Conservation (phyloP, 345 rosid species). For the Eucalyptus polybractea region DNA sequence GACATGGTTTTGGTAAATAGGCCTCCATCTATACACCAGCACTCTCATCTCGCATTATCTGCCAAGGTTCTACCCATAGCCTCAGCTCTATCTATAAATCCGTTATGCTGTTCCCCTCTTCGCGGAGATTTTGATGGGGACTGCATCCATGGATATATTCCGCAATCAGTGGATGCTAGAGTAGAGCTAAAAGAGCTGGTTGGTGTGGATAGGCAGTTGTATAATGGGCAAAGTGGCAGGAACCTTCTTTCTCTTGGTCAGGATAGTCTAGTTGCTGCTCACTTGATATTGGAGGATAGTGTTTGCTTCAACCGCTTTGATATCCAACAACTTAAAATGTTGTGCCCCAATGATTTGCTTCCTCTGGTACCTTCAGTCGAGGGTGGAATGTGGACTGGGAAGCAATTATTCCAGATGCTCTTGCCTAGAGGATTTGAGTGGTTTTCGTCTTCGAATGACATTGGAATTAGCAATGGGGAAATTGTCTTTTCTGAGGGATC, state of each 20-base stretch:
- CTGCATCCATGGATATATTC: slow-evolving; percentile 90
- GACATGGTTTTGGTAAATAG: slow-evolving; percentile 71
- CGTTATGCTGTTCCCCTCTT: slow-evolving; percentile 76
- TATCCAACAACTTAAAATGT: slow-evolving; percentile 85
- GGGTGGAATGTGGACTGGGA: slow-evolving; percentile 63
- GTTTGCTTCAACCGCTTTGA: slow-evolving; percentile 25
- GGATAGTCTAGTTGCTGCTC: slow-evolving; percentile 72
- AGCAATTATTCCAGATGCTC: slow-evolving; percentile 73
- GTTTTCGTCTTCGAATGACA: slow-evolving; percentile 22
- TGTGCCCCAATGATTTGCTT: slow-evolving; percentile 24
- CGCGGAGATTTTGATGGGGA: slow-evolving; percentile 98
- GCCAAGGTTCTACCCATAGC: slow-evolving; percentile 55
- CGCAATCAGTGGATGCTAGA: slow-evolving; percentile 63
- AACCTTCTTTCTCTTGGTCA: slow-evolving; percentile 70
- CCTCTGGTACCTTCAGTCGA: slow-evolving; percentile 28
- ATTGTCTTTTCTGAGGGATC: slow-evolving; percentile 54
- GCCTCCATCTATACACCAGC: slow-evolving; percentile 95
- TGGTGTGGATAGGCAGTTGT: slow-evolving; percentile 65
- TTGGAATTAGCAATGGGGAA: slow-evolving; percentile 47
- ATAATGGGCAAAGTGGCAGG: slow-evolving; percentile 66
- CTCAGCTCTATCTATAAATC: slow-evolving; percentile 77
- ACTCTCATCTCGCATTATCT: slow-evolving; percentile 73
- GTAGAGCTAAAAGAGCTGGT: slow-evolving; percentile 81
- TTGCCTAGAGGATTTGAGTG: slow-evolving; percentile 59
- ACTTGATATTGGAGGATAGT: slow-evolving; percentile 50